Evolutionary conservation across 2,329 filamentous ascomycete genomes (phyloP).

Genomic region (Ilyonectria destructans): DNA sequence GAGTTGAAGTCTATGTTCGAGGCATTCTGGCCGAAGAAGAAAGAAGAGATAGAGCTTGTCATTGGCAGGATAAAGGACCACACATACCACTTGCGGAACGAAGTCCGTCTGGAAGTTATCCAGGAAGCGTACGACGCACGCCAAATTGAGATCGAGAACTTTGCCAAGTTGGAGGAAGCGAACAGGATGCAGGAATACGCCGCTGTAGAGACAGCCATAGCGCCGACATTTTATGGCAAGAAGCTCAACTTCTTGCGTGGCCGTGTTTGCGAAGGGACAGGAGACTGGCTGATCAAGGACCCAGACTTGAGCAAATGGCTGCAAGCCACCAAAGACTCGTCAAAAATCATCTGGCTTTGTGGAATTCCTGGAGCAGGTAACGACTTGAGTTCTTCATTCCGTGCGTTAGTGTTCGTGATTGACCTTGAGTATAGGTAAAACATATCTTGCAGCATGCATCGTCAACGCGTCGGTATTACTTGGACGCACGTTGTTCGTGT

Average conservation of each 20-base stretch:
- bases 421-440: too few species aligned
- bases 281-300: constrained; percentile 6
- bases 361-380: constrained; percentile 18
- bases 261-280: neutral
- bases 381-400: neutral
- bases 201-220: too few species aligned
- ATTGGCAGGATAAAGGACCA: neutral
- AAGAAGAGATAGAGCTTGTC: neutral
- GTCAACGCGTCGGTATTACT: neutral
- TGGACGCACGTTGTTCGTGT: too few species aligned
- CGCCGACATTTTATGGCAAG: too few species aligned
- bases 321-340: neutral
- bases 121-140: neutral
- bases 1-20: constrained; percentile 1
- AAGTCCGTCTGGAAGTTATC: constrained; percentile 2
- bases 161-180: too few species aligned
- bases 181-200: too few species aligned
- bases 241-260: neutral
- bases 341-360: constrained; percentile 7
- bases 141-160: too few species aligned
- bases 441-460: neutral
- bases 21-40: constrained; percentile 2
- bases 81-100: neutral
- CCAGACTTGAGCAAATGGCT: constrained; percentile 8
- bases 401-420: too few species aligned